These are phyloP conservation scores for Trichoderma koningiopsis DNA, from an alignment of 2,329 filamentous ascomycete genomes.

Conservation along the genomic window DNA sequence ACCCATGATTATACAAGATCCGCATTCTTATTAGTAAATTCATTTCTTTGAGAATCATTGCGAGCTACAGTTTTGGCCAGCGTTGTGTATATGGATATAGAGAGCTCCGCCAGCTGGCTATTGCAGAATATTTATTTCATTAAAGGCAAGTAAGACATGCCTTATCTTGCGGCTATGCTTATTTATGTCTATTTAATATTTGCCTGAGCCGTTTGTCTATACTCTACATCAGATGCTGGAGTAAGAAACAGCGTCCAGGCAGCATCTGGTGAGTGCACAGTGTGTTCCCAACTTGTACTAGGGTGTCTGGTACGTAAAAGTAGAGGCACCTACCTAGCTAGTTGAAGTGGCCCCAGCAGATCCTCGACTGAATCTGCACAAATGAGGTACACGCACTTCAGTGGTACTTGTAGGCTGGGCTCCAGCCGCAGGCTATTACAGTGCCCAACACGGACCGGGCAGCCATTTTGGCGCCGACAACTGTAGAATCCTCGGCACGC, in stretches of 20 bases:
- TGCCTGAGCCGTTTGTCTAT: neutral
- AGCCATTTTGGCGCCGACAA: neutral
- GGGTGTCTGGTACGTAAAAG: no score
- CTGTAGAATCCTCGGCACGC: neutral
- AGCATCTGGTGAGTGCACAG: no score
- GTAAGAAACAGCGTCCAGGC: neutral
- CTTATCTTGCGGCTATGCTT: neutral
- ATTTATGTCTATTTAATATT: neutral
- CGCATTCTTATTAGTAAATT: neutral
- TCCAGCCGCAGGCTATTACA: neutral
- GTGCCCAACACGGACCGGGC: neutral
- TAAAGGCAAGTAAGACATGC: neutral
- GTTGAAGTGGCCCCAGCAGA: no score
- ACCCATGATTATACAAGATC: no score
- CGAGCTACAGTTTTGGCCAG: neutral
- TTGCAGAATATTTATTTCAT: no score
- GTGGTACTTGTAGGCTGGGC: no score
- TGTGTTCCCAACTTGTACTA: no score
- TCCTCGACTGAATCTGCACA: no score
- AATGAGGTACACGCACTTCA: no score
- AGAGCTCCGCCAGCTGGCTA: no score
- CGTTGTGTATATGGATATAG: neutral
- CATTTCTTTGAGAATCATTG: no score
- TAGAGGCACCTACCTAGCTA: no score
- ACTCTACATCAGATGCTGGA: neutral